A percentile compares a stretch with the other conserved stretches of the same genome.
Conservation (phyloP, 768 basidiomycete species). For the Pleurotus platypus region DNA sequence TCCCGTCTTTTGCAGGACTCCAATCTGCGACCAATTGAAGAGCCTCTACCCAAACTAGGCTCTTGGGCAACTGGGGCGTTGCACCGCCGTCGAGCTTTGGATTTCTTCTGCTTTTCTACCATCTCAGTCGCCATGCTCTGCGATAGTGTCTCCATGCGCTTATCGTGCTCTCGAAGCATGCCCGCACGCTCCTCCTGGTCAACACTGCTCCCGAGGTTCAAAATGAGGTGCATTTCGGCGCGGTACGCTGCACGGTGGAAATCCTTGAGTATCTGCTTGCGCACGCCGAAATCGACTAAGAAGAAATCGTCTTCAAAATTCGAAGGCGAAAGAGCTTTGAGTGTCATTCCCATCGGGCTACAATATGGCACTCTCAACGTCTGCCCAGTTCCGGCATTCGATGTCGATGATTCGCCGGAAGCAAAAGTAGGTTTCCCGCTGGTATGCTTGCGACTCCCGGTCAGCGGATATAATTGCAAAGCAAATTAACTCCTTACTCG, state of each 20-base stretch:
- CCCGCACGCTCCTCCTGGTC: neutral
- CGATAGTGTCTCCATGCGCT: neutral
- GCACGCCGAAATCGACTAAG: neutral
- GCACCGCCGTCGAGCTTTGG: neutral
- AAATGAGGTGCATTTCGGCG: neutral
- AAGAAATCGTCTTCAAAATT: neutral
- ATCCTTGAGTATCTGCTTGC: conserved; percentile 3
- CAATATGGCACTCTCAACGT: neutral
- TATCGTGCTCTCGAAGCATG: neutral
- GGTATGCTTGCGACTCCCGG: no score
- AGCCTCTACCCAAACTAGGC: neutral
- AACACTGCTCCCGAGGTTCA: neutral
- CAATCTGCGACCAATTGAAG: neutral
- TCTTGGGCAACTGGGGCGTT: neutral
- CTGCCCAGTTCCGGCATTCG: neutral
- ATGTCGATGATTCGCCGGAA: neutral
- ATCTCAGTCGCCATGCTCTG: neutral
- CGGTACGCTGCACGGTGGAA: conserved; percentile 1
- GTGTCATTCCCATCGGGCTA: neutral
- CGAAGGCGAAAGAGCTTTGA: neutral
- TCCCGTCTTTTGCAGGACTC: neutral
- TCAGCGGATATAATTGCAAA: no score
- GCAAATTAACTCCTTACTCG: neutral
- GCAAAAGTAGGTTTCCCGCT: no score
- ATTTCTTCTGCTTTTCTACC: conserved; percentile 1